These are phyloP conservation scores for Ophiostoma sp. DNA, from an alignment of 2,329 filamentous ascomycete species.

Conservation along the genomic window DNA sequence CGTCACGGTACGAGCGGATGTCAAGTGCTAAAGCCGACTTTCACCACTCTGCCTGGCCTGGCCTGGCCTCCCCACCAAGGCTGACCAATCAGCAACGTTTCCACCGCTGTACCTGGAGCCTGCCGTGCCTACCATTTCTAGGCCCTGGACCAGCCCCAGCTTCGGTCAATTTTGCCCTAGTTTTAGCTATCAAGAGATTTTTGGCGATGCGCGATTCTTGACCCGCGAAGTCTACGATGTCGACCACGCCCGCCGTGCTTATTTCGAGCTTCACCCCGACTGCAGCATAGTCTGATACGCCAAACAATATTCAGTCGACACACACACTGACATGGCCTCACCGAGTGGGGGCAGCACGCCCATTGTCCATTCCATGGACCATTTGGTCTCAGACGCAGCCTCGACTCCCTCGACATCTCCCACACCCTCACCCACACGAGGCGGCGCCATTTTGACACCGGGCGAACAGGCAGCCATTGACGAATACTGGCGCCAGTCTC, in stretches of 20 bases:
- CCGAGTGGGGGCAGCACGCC: neutral
- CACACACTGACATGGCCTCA: neutral
- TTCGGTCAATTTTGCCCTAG: neutral
- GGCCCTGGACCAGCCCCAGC: neutral
- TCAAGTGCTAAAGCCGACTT: neutral
- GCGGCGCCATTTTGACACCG: neutral
- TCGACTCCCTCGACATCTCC: neutral
- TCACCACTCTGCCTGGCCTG: neutral
- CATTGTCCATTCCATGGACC: conserved; percentile 7
- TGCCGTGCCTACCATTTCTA: neutral
- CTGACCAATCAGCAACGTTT: neutral
- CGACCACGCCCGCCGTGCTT: neutral
- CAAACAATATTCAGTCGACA: neutral
- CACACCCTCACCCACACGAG: neutral
- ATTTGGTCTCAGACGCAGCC: neutral
- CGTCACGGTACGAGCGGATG: neutral
- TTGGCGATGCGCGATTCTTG: neutral
- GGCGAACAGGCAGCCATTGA: conserved; percentile 28
- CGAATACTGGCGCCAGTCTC: conserved; percentile 43
- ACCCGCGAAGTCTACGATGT: neutral
- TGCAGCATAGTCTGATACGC: neutral
- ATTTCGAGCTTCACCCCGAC: neutral
- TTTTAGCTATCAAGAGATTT: conserved; percentile 8
- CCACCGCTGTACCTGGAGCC: neutral
- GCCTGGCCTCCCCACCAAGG: neutral